These are phyloP conservation scores for Dactylellina haptotyla DNA, from an alignment of 2,329 filamentous ascomycete species.

Conservation along the genomic window DNA sequence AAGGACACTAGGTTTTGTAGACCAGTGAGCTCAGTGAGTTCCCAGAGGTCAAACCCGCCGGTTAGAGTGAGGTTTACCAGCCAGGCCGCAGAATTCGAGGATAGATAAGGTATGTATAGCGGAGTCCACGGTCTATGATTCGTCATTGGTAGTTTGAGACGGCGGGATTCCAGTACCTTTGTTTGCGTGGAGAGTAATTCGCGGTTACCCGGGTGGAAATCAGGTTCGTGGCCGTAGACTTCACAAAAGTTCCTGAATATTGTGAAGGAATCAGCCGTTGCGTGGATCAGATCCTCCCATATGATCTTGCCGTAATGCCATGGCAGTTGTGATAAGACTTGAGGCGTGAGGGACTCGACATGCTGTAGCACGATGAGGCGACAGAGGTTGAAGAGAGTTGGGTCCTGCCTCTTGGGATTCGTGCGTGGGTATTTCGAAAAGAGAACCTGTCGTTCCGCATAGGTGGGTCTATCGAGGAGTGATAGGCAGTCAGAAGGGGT, in stretches of 20 bases:
- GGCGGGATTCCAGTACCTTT: conserved; percentile 12
- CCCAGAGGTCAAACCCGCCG: conserved; percentile 37
- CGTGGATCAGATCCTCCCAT: conserved; percentile 46
- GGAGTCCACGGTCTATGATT: conserved; percentile 30
- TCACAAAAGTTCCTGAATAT: conserved; percentile 52
- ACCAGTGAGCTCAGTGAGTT: conserved; percentile 28
- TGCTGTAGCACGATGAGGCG: conserved; percentile 35
- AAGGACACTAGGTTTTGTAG: conserved; percentile 38
- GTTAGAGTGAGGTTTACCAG: conserved; percentile 36
- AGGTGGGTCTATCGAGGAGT: conserved; percentile 30
- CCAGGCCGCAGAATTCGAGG: conserved; percentile 19
- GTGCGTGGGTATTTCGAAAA: conserved; percentile 40
- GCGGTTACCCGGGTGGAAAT: conserved; percentile 44
- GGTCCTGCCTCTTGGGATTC: conserved; percentile 32
- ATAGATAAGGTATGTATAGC: conserved; percentile 32
- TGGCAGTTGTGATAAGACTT: conserved; percentile 26
- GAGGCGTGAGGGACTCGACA: conserved; percentile 45
- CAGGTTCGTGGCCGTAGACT: conserved; percentile 42
- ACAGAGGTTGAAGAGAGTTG: conserved; percentile 41
- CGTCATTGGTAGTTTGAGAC: conserved; percentile 34
- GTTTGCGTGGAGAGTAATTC: conserved; percentile 15
- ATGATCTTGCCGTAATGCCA: conserved; percentile 46
- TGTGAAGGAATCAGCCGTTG: conserved; percentile 35
- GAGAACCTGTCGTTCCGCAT: conserved; percentile 5
- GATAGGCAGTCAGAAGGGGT: conserved; percentile 13